Base-by-base conservation (phyloP, 2,329 filamentous ascomycete genomes). In the Colletotrichum euphorbiae region DNA sequence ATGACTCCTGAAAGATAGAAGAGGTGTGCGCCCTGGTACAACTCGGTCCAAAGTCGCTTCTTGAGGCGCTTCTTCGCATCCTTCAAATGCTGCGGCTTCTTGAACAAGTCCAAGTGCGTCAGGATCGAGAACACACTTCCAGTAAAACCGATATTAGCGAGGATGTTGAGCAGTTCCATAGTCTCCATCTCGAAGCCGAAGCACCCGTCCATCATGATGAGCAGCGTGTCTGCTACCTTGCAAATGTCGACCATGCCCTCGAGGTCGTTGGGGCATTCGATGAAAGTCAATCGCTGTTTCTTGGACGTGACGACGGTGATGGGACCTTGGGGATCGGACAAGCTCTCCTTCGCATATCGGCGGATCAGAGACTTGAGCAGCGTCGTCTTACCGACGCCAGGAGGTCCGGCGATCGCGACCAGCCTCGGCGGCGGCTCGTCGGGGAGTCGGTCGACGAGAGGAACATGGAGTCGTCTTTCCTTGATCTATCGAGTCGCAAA, bases 171-270 rank as follows among this genome's bases (percentile, higher is more conserved):
- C 70, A 99, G 99, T 80, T 99, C 96, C 96, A 99, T 99, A 0
- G 96, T 99, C 85, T 99, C 96, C 96, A 99, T 99, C 81, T 99
- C 96, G 77, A 99, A 99, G 13, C 96, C 97, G 75, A 92, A 99
- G 81, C 98, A 98, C 63, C 96, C 97, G 77, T 99, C 96, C 74
- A 99, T 99, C 93, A 99, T 96, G 64, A 99, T 87, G 56, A 99
- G 85, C 6, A 98, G 93, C 74, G 99, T 98, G 78, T 99, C 96
- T 17, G 97, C 96, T 48, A 99, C 93, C 81, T 99, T 99, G 68
- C 96, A 93, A 64, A 98, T 87, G 79, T 99, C 96, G 71, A 99
- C 94, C 93, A 98, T 98, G 72, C 93, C 92, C 70, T 97, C 94
- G 61, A 99, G 88, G 74, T 96, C 94, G 77, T 98, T 95, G n/a